Evolutionary conservation across 1,284 basidiomycete species (phyloP).

Genomic region (Sporisorium exsertum): DNA sequence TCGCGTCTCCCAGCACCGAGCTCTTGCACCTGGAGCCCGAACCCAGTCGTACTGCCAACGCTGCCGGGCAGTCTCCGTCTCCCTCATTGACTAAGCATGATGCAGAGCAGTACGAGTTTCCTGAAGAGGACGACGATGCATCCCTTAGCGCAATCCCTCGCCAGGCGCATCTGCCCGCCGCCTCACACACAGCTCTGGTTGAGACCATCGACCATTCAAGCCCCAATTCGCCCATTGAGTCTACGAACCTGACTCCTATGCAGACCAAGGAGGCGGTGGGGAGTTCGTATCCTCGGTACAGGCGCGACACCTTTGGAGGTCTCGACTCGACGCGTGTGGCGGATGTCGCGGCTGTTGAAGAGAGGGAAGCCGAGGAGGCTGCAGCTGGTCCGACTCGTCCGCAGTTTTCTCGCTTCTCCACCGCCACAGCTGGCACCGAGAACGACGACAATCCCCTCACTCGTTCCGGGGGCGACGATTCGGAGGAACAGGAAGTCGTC

Average conservation of each 20-base stretch:
- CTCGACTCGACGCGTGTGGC: slow-evolving; percentile 20
- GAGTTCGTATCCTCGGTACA: slow-evolving; percentile 7
- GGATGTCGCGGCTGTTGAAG: background rate
- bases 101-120: slow-evolving; percentile 8
- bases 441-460: slow-evolving; percentile 1
- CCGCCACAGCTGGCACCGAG: slow-evolving; percentile 15
- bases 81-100: slow-evolving; percentile 14
- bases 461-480: slow-evolving; percentile 10
- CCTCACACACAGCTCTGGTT: slow-evolving; percentile 35
- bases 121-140: slow-evolving; percentile 27
- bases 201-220: slow-evolving; percentile 26
- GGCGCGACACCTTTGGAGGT: slow-evolving; percentile 44
- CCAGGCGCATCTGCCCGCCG: slow-evolving; percentile 18
- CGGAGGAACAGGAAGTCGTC: slow-evolving; percentile 31
- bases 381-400: slow-evolving; percentile 10
- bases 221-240: slow-evolving; percentile 14
- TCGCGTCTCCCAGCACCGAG: slow-evolving; percentile 42
- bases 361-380: slow-evolving; percentile 3
- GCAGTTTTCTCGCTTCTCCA: slow-evolving; percentile 35
- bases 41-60: slow-evolving; percentile 7
- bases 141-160: slow-evolving; percentile 27
- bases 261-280: background rate
- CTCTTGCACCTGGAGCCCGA: slow-evolving; percentile 19
- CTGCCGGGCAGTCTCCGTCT: slow-evolving; percentile 25
- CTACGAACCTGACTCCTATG: background rate